phyloP scores from a whole-genome alignment of 2,329 filamentous ascomycete genomes.

The Arthrobotrys entomopaga region DNA sequence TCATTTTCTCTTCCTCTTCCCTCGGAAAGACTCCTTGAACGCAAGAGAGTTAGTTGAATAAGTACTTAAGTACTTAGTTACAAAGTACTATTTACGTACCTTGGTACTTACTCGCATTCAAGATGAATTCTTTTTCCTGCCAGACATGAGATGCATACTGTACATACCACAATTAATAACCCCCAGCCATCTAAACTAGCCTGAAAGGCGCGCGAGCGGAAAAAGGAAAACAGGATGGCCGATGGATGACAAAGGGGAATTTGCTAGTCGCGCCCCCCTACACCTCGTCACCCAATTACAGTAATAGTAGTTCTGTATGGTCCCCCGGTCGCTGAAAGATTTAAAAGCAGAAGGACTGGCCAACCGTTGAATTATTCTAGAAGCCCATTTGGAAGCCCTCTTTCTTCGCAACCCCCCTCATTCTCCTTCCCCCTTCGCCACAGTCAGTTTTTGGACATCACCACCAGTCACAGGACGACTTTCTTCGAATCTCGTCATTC shows the following conservation, averaged over 20 bases:
- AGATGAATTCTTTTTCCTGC: constrained; percentile 5
- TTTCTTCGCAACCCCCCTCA: constrained; percentile 7
- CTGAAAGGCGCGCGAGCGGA: constrained; percentile 37
- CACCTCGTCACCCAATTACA: no score
- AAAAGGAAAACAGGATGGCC: constrained; percentile 38
- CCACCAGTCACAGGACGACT: constrained; percentile 35
- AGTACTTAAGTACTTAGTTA: constrained; percentile 11
- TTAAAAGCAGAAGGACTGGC: constrained; percentile 55
- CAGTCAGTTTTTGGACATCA: constrained; percentile 29
- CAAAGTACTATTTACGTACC: no score
- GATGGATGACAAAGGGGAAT: constrained; percentile 48
- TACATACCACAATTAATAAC: constrained; percentile 38
- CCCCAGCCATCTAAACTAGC: constrained; percentile 43
- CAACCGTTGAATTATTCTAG: constrained; percentile 53
- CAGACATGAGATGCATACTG: constrained; percentile 38
- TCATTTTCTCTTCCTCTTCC: background rate
- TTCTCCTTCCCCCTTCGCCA: constrained; percentile 51
- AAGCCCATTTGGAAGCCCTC: constrained; percentile 54
- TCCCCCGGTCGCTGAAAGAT: constrained; percentile 37
- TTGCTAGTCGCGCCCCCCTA: no score
- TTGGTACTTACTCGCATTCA: background rate
- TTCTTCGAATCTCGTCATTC: constrained; percentile 29
- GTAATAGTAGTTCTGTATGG: no score
- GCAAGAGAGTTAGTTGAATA: constrained; percentile 2
- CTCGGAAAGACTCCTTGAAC: constrained; percentile 22